Evolutionary conservation across 2,329 filamentous ascomycete species (phyloP).

Genomic region (Claviceps monticola): DNA sequence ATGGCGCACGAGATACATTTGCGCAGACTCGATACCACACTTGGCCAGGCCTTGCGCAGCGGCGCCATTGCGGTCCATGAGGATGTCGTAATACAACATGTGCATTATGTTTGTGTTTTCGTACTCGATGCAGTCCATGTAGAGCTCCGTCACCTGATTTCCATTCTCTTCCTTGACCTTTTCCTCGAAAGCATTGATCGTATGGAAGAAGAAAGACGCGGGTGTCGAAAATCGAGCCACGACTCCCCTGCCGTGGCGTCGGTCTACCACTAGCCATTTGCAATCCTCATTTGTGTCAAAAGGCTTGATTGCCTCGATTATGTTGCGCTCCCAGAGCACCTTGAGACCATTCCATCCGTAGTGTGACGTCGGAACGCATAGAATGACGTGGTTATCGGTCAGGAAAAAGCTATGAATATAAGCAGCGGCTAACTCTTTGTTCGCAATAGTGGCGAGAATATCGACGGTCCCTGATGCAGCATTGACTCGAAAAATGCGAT

Average conservation of each 20-base stretch:
- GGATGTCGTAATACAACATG: constrained; percentile 54
- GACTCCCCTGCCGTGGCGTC: constrained; percentile 45
- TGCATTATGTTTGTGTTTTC: constrained; percentile 51
- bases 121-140: constrained; percentile 53
- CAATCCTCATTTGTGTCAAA: constrained; percentile 44
- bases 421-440: constrained; percentile 36
- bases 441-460: constrained; percentile 54
- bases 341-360: constrained; percentile 42
- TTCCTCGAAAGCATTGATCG: constrained; percentile 64
- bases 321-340: constrained; percentile 50
- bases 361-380: constrained; percentile 59
- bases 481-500: constrained; percentile 55
- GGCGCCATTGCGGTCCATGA: constrained; percentile 39
- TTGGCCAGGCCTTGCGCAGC: constrained; percentile 29
- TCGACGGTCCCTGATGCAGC: constrained; percentile 50
- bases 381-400: constrained; percentile 53
- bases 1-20: constrained; percentile 28
- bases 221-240: constrained; percentile 54
- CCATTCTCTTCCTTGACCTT: constrained; percentile 20
- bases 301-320: constrained; percentile 52
- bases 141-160: constrained; percentile 30
- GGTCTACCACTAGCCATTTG: constrained; percentile 64
- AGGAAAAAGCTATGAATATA: constrained; percentile 80
- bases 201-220: constrained; percentile 68
- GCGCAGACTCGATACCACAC: constrained; percentile 20